These are phyloP conservation scores for Dinochytrium kinnereticum DNA, from an alignment of 371 early-diverging fungal genomes.

Conservation along the genomic window DNA sequence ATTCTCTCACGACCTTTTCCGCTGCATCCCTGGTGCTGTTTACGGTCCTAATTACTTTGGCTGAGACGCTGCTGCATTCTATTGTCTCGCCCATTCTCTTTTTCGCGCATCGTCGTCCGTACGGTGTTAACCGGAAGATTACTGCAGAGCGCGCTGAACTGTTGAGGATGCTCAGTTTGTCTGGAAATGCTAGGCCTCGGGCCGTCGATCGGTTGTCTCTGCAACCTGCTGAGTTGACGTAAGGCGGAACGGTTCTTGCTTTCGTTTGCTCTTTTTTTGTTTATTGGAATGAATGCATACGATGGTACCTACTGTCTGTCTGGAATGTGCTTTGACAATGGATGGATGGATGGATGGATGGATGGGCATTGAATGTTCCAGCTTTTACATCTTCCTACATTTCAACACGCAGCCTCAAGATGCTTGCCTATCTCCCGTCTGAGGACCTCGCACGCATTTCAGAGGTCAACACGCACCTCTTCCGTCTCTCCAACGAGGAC, in stretches of 20 bases:
- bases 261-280: not conserved
- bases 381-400: not conserved
- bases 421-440: slow-evolving; percentile 6
- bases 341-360: no score
- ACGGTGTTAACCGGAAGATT: no score
- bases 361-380: no score
- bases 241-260: not conserved
- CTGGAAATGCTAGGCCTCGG: not conserved
- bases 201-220: not conserved
- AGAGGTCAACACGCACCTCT: not conserved
- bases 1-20: no score
- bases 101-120: no score
- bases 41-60: no score
- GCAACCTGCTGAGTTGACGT: not conserved
- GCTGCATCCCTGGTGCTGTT: no score
- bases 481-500: slow-evolving; percentile 17
- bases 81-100: no score
- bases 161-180: not conserved
- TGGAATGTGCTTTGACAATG: no score
- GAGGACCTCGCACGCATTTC: slow-evolving; percentile 3
- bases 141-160: no score
- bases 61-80: no score
- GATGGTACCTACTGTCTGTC: not conserved
- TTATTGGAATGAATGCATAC: not conserved
- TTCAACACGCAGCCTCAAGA: not conserved